Evolutionary conservation across 495 filamentous ascomycete species (phyloP), one percentile per base, ranked within the genome.

Genomic region (Aspergillus taichungensis): DNA sequence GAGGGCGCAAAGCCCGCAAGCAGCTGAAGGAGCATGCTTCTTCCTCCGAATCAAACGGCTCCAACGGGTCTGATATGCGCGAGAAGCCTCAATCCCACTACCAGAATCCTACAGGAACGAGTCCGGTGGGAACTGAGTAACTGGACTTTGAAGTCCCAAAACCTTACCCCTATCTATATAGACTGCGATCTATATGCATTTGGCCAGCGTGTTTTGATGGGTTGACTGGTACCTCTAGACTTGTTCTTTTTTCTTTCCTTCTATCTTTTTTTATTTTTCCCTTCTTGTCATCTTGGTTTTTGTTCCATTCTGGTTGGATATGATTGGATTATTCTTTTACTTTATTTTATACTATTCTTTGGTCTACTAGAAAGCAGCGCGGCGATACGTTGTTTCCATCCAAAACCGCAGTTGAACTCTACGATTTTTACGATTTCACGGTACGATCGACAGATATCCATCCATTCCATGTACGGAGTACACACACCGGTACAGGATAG

Each of bases 1-100:
- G 69, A 28, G 68, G 66, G 5, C 59, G 57, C 7, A 69, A 67
- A 50, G 67, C 66, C 0, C 60, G 67, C 6, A 72, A 68, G 50
- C 50, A 62, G 45, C 54, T 69, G 18, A 64, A 67, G 51, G 39
- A 42, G 8, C 54, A 13, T 3, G 30, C 3, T 1, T 24, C 3
- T 1, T 24, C 18, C 10, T 44, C 32, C 39, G 12, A 5, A 5
- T 7, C 45, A 9, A 46, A 45, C 6, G 27, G 38, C 29, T 37
- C 45, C 12, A 13, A 33, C 32, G 30, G 43, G 35, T 10, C 27
- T 13, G 6, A 32, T 28, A 44, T 32, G 40, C 51, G 24, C 34
- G 45, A 52, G 36, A 50, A 50, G 32, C 42, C 34, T 0, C 13
- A 28, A 11, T 27, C 14, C 11, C 45, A 24, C 18, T 4, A 24